Conservation (phyloP, 2,329 filamentous ascomycete genomes). For the Bipolaris gigantea region DNA sequence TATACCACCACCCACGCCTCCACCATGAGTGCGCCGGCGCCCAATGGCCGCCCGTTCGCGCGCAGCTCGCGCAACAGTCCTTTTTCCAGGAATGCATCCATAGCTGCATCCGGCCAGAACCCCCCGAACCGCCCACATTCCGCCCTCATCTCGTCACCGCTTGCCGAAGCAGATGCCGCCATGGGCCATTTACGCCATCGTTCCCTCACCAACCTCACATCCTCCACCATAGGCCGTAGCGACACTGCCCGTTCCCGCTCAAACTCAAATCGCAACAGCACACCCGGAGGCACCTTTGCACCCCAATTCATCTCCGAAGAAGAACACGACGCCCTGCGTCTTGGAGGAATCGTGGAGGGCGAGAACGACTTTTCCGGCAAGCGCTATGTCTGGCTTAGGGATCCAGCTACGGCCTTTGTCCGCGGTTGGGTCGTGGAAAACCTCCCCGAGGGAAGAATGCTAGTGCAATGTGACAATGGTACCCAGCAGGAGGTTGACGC, state of each 20-base stretch:
- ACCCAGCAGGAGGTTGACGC: constrained; percentile 86
- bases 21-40: constrained; percentile 58
- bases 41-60: constrained; percentile 65
- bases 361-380: constrained; percentile 99
- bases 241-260: constrained; percentile 50
- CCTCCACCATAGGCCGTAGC: constrained; percentile 36
- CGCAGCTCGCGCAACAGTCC: constrained; percentile 71
- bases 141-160: constrained; percentile 67
- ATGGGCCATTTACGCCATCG: constrained; percentile 67
- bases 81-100: constrained; percentile 68
- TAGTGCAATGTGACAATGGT: constrained; percentile 93
- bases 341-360: constrained; percentile 76
- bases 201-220: constrained; percentile 59
- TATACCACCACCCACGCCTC: constrained; percentile 17
- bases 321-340: constrained; percentile 60
- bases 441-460: constrained; percentile 65
- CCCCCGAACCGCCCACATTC: constrained; percentile 69
- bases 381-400: constrained; percentile 95
- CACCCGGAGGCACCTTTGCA: constrained; percentile 81
- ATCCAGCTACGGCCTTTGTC: constrained; percentile 83
- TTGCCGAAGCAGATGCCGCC: constrained; percentile 46
- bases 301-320: constrained; percentile 93
- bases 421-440: constrained; percentile 92
- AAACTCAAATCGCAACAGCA: constrained; percentile 66
- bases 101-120: constrained; percentile 60